phyloP scores from a whole-genome alignment of 2,329 filamentous ascomycete species.

The Arthrobotrys conoides region DNA sequence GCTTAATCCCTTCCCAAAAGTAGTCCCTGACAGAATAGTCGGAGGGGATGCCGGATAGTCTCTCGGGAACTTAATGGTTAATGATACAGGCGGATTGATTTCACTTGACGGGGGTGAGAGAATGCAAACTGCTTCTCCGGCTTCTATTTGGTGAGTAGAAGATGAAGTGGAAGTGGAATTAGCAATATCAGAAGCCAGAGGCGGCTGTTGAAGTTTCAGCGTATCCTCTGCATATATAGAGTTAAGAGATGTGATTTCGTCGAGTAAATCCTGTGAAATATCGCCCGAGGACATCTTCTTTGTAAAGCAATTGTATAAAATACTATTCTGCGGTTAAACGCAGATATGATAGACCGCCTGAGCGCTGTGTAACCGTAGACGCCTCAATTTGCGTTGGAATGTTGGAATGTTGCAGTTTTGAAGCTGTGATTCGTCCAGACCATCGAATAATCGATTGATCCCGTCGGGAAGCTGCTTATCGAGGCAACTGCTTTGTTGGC shows the following conservation, averaged over 20 bases:
- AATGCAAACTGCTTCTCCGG: constrained; percentile 70
- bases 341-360: constrained; percentile 5
- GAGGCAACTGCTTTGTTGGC: constrained; percentile 29
- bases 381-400: constrained; percentile 28
- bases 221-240: constrained; percentile 76
- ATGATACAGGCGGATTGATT: constrained; percentile 71
- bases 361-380: constrained; percentile 32
- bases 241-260: constrained; percentile 86
- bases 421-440: constrained; percentile 55
- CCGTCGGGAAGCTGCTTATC: constrained; percentile 46
- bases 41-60: constrained; percentile 83
- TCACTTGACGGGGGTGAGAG: constrained; percentile 76
- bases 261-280: constrained; percentile 70
- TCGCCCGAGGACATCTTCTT: constrained; percentile 35
- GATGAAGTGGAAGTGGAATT: neutral
- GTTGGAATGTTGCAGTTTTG: constrained; percentile 48
- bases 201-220: constrained; percentile 66
- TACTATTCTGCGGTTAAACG: neutral
- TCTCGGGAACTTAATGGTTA: constrained; percentile 77
- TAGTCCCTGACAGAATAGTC: constrained; percentile 81
- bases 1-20: constrained; percentile 77
- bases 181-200: constrained; percentile 14
- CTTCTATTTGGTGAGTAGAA: constrained; percentile 13
- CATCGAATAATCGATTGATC: neutral
- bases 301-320: neutral